Evolutionary conservation across 1,284 basidiomycete species (phyloP), one percentile per base, ranked within the genome.

Genomic region (Apiotrichum gamsii): DNA sequence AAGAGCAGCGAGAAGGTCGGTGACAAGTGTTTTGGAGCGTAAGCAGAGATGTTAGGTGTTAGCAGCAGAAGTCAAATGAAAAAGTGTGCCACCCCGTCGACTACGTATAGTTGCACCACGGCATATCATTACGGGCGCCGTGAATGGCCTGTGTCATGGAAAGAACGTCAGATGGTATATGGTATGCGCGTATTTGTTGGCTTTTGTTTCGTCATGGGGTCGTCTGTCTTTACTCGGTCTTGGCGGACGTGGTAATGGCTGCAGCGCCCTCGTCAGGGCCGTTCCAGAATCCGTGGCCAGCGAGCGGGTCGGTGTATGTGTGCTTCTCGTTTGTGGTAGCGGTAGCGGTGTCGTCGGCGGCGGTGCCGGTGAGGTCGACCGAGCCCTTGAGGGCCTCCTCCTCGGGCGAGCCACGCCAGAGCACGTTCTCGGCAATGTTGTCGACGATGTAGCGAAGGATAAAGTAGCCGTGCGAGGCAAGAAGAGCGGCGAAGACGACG

Each of bases 391-490:
- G 42, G n/a, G 21, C 18, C n/a, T 15, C 18, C 52, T 79, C 77
- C 54, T 87, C 86, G 39, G 72, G 68, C 54, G 82, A 84, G 10
- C 81, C 82, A 45, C 77, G 76, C 88, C 88, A 91, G 51, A 85
- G 69, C 19, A 83, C 66, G 52, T 80, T 77, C 70, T 87, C 84
- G n/a, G 87, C 74, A 20, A 87, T 55, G 56, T 82, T 83, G 16
- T 82, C 74, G 45, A 90, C 79, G n/a, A 80, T 52, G 16, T 74
- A 75, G 5, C 82, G 78, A 38, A 86, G 64, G 25, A 88, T 56
- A 52, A 90, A 74, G 71, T 83, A 90, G n/a, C 78, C 83, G 69
- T 94, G 90, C 33, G 82, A 84, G 13, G 88, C 83, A 3, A 80
- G 77, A 35, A 94, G 77, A 1, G 88, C 84, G 32, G 90, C 75